Evolutionary conservation across 1,139 yeast species (phyloP), one percentile per base, ranked within the genome.

Genomic region (Petasospora rhodanensis): DNA sequence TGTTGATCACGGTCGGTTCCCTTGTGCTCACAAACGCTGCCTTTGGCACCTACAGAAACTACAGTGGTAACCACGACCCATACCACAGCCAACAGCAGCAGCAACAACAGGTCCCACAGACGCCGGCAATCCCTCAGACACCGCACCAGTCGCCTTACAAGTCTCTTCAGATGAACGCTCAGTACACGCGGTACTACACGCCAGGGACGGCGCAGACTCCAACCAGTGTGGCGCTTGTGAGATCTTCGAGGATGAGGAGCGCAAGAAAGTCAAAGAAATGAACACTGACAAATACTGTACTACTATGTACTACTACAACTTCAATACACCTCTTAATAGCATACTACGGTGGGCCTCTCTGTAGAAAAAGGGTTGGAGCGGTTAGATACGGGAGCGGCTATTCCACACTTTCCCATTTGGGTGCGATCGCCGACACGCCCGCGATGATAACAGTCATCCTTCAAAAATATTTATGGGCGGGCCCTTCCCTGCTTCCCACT

Each of bases 1-100:
- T 62, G 4, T 38, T 63, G 6, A 49, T 69, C 26, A 56, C 69
- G 14, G 59, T 71, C 10, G 76, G 76, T 1, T 59, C 70, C 3
- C 51, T 69, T 24, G 49, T 64, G 6, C 49, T 58, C 12, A 61
- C 66, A 13, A 70, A 70, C 43, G 56, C 67, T 31, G 65, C 67
- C 2, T 68, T 72, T 48, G 62, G 61, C 26, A 57, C 57, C 24
- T 68, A 58, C 30, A 48, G 56, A 41, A 48, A 50, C 31, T 50
- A 51, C 29, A 37, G 43, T 12, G 41, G 38, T 5, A 22, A 35
- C 15, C 34, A 32, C 6, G 29, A 26, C 20, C 43, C 29, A 12
- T 24, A 30, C 13, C 35, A 34, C 15, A 15, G 3, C 22, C 31
- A 35, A 14, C 36, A 28, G 16, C 30, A 36, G 3, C 38, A 29